phyloP scores from a whole-genome alignment of 1,284 basidiomycete species.

The Pseudozyma pruni region DNA sequence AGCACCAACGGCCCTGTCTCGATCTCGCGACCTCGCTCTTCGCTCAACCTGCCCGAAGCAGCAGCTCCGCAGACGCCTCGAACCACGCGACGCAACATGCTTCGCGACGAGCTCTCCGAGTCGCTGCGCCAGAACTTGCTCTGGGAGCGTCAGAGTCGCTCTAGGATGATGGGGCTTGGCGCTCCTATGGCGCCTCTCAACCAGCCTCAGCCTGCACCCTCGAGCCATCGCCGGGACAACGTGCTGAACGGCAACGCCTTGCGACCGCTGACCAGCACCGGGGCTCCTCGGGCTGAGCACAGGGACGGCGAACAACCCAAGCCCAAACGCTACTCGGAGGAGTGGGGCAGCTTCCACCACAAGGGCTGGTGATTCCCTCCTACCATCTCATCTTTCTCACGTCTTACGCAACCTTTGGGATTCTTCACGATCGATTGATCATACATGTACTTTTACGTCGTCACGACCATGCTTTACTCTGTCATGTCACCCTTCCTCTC shows the following conservation, averaged over 20 bases:
- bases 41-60: conserved; percentile 42
- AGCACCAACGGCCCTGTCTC: conserved; percentile 31
- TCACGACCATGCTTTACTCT: conserved; percentile 9
- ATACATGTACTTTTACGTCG: conserved; percentile 31
- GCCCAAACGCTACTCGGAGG: conserved; percentile 50
- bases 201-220: conserved; percentile 13
- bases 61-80: conserved; percentile 81
- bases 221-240: conserved; percentile 26
- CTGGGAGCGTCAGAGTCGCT: conserved; percentile 76
- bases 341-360: conserved; percentile 62
- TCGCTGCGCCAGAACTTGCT: conserved; percentile 82
- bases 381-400: not conserved
- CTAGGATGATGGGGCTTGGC: conserved; percentile 63
- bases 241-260: conserved; percentile 55
- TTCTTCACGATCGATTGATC: too few relatives aligned
- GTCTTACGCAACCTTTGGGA: too few relatives aligned
- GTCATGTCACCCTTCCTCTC: conserved; percentile 13
- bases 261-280: conserved; percentile 53
- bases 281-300: conserved; percentile 16
- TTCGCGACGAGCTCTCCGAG: conserved; percentile 85
- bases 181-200: conserved; percentile 29
- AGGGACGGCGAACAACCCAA: conserved; percentile 23
- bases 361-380: conserved; percentile 54
- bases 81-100: conserved; percentile 84
- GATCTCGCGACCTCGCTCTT: conserved; percentile 42